Base-by-base conservation (phyloP, 108 stramenopile species). In the Stephanodiscus minutulus region DNA sequence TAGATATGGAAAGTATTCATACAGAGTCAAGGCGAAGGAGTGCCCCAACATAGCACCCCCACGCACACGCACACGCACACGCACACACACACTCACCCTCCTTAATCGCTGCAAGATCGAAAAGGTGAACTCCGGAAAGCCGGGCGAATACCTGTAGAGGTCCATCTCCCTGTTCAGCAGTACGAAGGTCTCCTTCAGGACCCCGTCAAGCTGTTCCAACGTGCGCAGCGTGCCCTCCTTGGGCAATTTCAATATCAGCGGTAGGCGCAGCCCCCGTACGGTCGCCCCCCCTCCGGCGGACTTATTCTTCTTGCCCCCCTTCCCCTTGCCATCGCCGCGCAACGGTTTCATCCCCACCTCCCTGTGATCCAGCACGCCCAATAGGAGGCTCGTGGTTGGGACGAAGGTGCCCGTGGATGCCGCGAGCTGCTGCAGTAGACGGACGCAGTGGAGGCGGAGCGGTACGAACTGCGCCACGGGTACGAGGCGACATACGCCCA, bases 351-450 rank as follows among this genome's bases (percentile, higher is more conserved):
- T 86, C 50, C 71, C 73, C 27, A 98, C 71, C 70, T 97, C 97
- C 44, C 89, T 89, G 78, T 83, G 74, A 41, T 94, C 91, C 43
- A 98, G 75, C 11, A 91, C 79, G 10, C 92, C 97, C 22, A 98
- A 56, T 64, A 97, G 73, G 50, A 95, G 81, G 37, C 85, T 80
- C 6, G 92, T 85, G 3, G 91, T 95, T 15, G 98, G 98, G 39
- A 98, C 86, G 76, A 95, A 98, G 24, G 79, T 72, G 68, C 90
- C 88, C 0, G 95, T 84, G 1, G 91, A 84, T 11, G 96, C 91
- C 15, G 97, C 97, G 37, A 99, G 77, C 64, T 97, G 96, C 64
- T 98, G 97, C 52, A 96, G 66, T 17, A 96, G 83, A 28, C 92
- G 76, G 39, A 96, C 89, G 69, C 94, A 94, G 70, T 98, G 97